Evolutionary conservation across 257 asterid genomes (phyloP).

Genomic region (Capsicum pubescens): DNA sequence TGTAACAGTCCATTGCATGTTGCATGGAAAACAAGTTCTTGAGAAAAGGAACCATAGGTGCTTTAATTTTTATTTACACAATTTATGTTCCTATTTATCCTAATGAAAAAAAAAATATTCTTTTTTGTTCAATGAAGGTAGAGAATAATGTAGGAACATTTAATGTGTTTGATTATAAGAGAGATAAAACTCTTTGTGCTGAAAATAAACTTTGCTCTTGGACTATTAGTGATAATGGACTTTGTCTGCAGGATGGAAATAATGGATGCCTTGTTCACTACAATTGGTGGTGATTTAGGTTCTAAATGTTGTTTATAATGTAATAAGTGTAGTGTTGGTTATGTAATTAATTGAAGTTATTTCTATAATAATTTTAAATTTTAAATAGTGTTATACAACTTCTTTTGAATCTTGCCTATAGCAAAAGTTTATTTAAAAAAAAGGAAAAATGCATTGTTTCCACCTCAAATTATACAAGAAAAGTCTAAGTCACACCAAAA

Average conservation of each 20-base stretch:
- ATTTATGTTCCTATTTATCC: background rate
- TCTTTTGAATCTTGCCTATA: background rate
- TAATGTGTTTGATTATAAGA: conserved; percentile 6
- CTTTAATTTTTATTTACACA: background rate
- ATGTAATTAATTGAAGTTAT: background rate
- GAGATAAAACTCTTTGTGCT: background rate
- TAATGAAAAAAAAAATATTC: background rate
- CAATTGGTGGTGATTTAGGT: background rate
- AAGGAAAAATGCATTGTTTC: too few species aligned
- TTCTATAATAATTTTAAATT: background rate
- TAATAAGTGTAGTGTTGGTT: background rate
- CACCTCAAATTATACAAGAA: too few species aligned
- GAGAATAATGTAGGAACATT: background rate
- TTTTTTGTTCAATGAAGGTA: background rate
- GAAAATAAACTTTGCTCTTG: conserved; percentile 2
- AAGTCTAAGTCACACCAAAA: too few species aligned
- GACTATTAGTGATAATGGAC: background rate
- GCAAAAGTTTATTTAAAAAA: background rate
- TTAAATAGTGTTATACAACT: background rate
- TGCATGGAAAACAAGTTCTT: background rate
- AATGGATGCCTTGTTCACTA: background rate
- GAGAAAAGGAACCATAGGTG: background rate
- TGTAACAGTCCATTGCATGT: background rate
- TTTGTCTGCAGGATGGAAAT: background rate
- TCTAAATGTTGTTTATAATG: background rate